phyloP scores from a whole-genome alignment of 2,329 filamentous ascomycete species.

The Colletotrichum somersetense region DNA sequence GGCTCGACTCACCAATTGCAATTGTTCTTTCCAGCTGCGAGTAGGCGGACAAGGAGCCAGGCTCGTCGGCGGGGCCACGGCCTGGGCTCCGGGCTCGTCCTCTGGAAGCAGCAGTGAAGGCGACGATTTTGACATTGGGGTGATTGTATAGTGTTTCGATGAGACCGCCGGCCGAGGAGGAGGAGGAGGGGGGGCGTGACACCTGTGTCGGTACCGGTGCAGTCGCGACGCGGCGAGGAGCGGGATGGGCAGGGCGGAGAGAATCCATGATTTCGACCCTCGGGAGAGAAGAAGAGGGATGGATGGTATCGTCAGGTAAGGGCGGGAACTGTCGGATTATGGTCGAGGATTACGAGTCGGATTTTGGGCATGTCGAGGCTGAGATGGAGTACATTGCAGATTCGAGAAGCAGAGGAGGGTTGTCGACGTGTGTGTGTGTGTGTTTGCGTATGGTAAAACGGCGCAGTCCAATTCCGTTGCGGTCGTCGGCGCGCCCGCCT shows the following conservation, averaged over 20 bases:
- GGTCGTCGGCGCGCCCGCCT: conserved; percentile 27
- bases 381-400: conserved; percentile 31
- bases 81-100: conserved; percentile 50
- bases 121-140: conserved; percentile 76
- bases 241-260: conserved; percentile 45
- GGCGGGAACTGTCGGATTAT: conserved; percentile 17
- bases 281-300: background rate
- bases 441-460: background rate
- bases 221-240: conserved; percentile 55
- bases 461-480: conserved; percentile 27
- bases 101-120: conserved; percentile 59
- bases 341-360: conserved; percentile 7
- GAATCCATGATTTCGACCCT: conserved; percentile 39
- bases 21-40: conserved; percentile 85
- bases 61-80: conserved; percentile 56
- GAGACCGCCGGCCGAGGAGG: conserved; percentile 47
- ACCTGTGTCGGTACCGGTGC: conserved; percentile 50
- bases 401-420: background rate
- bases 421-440: background rate
- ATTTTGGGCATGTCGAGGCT: conserved; percentile 37
- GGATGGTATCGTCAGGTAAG: conserved; percentile 24
- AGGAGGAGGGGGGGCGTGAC: conserved; percentile 43
- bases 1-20: conserved; percentile 73
- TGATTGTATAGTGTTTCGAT: conserved; percentile 83
- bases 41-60: conserved; percentile 78